Conservation (phyloP, 169 alveolate genomes). For the Cryptosporidium baileyi region DNA sequence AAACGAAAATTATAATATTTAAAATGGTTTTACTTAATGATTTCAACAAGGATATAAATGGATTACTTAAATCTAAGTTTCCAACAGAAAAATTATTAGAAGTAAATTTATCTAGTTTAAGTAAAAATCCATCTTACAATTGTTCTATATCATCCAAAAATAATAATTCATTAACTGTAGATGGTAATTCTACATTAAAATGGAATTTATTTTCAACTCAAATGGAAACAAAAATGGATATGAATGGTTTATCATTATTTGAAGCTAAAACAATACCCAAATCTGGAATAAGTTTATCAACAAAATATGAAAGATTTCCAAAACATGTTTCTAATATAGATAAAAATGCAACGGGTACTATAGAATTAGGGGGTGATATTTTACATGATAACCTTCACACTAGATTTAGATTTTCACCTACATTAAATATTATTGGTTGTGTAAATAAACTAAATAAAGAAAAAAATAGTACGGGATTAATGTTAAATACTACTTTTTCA, state of each 20-base stretch:
- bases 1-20: too few relatives aligned
- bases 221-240: conserved; percentile 55
- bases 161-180: neutral
- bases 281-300: conserved; percentile 7
- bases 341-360: neutral
- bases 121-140: conserved; percentile 41
- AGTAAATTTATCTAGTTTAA: conserved; percentile 19
- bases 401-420: conserved; percentile 41
- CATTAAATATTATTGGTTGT: neutral
- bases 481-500: conserved; percentile 14
- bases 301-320: conserved; percentile 28
- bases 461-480: conserved; percentile 2
- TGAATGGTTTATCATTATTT: conserved; percentile 29
- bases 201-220: conserved; percentile 21
- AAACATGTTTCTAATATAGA: neutral
- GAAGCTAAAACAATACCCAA: conserved; percentile 26
- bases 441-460: conserved; percentile 32
- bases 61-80: conserved; percentile 32
- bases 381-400: neutral
- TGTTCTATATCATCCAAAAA: neutral
- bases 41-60: conserved; percentile 24
- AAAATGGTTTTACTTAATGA: conserved; percentile 54
- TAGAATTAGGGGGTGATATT: conserved; percentile 51
- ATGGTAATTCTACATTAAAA: conserved; percentile 46
- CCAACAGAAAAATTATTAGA: conserved; percentile 44